These are phyloP conservation scores for Sapria himalayana DNA, from an alignment of 345 rosid genomes.

Conservation along the genomic window DNA sequence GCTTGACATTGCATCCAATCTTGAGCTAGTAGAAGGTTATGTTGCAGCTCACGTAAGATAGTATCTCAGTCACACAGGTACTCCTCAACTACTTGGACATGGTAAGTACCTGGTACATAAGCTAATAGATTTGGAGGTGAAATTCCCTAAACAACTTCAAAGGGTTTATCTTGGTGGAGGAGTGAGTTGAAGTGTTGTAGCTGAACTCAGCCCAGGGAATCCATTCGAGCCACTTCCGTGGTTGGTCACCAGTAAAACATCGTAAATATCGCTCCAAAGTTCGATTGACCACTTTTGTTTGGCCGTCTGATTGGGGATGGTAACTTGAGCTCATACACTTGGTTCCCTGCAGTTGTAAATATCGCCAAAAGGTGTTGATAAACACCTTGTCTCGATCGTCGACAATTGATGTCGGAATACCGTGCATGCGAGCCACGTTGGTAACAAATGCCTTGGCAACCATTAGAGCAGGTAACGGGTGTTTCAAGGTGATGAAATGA, in stretches of 20 bases:
- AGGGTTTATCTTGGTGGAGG: background rate
- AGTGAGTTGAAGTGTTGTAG: background rate
- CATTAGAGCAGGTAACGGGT: background rate
- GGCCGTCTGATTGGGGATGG: background rate
- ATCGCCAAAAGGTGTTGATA: background rate
- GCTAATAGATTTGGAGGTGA: background rate
- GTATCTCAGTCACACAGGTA: background rate
- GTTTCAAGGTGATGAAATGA: background rate
- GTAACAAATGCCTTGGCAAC: background rate
- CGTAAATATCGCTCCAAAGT: background rate
- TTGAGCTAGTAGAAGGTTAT: background rate
- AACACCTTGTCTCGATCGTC: background rate
- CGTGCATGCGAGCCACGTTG: background rate
- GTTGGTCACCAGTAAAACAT: background rate
- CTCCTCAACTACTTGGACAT: background rate
- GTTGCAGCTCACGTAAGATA: background rate
- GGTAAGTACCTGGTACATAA: constrained; percentile 1
- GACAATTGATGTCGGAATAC: background rate
- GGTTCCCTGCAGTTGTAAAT: background rate
- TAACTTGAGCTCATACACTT: background rate
- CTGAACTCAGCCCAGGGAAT: background rate
- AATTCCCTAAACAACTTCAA: background rate
- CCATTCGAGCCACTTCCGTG: background rate
- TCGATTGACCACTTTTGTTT: constrained; percentile 1
- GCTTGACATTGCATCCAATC: background rate